phyloP scores from a whole-genome alignment of 257 asterid species.

The Galeopsis tetrahit region DNA sequence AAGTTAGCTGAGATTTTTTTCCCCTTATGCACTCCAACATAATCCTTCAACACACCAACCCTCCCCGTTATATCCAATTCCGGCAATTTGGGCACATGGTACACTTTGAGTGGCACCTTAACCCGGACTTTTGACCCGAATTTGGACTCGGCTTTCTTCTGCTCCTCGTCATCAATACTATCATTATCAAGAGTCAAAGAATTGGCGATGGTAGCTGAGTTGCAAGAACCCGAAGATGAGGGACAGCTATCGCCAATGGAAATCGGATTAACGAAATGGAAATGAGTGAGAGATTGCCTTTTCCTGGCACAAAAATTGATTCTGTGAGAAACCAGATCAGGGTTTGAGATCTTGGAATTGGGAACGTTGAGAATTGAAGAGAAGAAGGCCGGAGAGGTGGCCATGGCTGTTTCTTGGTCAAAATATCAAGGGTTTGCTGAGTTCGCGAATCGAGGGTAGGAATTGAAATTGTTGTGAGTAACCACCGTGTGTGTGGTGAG shows the following conservation, averaged over 20 bases:
- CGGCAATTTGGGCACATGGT: slow-evolving; percentile 82
- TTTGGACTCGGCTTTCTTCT: slow-evolving; percentile 42
- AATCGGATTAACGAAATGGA: slow-evolving; percentile 34
- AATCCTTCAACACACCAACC: slow-evolving; percentile 79
- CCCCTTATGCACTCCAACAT: slow-evolving; percentile 75
- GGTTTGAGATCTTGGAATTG: slow-evolving; percentile 53
- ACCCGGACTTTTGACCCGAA: slow-evolving; percentile 64
- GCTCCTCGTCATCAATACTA: slow-evolving; percentile 41
- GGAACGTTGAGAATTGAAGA: slow-evolving; percentile 54
- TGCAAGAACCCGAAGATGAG: slow-evolving; percentile 39
- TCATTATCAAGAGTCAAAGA: slow-evolving; percentile 42
- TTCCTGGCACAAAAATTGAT: slow-evolving; percentile 30
- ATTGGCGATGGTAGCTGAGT: slow-evolving; percentile 35
- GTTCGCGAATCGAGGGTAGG: slow-evolving; percentile 20
- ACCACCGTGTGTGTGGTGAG: slow-evolving; percentile 22
- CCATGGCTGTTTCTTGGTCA: slow-evolving; percentile 34
- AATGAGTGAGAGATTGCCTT: slow-evolving; percentile 25
- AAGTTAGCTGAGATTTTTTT: slow-evolving; percentile 76
- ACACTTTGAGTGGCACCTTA: slow-evolving; percentile 73
- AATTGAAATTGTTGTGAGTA: neutral
- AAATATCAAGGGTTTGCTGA: neutral
- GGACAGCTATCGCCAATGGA: slow-evolving; percentile 40
- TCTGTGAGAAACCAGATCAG: slow-evolving; percentile 41
- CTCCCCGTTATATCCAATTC: slow-evolving; percentile 65
- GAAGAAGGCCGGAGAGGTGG: slow-evolving; percentile 42